Evolutionary conservation across 1,284 basidiomycete genomes (phyloP).

Genomic region (Wallemia hederae): DNA sequence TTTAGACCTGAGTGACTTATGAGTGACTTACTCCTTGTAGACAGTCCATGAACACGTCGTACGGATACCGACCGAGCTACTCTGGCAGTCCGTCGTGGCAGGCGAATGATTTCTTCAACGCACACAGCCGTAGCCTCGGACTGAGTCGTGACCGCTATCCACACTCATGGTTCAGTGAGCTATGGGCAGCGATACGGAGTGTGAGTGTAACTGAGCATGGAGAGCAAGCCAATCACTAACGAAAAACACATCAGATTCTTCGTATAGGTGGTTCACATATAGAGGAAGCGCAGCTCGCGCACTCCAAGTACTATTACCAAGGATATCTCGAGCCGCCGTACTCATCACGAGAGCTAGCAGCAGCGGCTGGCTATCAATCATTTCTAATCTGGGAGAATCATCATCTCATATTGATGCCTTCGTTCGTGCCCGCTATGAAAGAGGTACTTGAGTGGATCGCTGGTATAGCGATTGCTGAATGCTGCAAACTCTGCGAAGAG

Average conservation of each 20-base stretch:
- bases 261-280: neutral
- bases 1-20: neutral
- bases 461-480: neutral
- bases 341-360: neutral
- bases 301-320: neutral
- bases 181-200: neutral
- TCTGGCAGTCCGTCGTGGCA: neutral
- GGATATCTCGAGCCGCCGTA: neutral
- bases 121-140: neutral
- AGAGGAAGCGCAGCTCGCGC: neutral
- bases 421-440: neutral
- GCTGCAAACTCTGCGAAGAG: neutral
- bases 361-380: neutral
- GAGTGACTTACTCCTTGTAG: no score
- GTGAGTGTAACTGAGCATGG: neutral
- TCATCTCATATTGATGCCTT: neutral
- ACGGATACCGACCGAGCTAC: neutral
- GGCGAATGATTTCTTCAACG: conserved; percentile 1
- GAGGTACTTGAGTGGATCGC: neutral
- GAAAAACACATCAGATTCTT: neutral
- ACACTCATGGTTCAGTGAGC: neutral
- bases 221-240: no score
- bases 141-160: neutral
- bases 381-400: neutral
- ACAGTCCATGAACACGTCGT: neutral